Evolutionary conservation across 805 yeast species (phyloP).

Genomic region (Nakazawaea ernobii): DNA sequence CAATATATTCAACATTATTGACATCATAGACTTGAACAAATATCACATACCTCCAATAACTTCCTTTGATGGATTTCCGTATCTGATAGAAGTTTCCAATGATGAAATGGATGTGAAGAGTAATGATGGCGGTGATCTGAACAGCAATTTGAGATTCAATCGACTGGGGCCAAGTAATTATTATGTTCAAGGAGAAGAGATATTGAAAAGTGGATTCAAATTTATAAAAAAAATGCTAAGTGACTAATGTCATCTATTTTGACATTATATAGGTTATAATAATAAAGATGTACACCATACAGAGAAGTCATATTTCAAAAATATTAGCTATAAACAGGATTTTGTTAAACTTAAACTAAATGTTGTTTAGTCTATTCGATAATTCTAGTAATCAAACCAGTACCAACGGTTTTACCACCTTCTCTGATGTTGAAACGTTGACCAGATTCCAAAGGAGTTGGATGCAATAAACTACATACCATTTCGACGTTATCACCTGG

Average conservation of each 20-base stretch:
- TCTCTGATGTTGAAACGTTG: conserved; percentile 99
- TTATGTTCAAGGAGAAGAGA: conserved; percentile 19
- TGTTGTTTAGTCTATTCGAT: conserved; percentile 41
- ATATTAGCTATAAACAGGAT: conserved; percentile 6
- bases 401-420: conserved; percentile 99
- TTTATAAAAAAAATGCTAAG: conserved; percentile 31
- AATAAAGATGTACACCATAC: not conserved
- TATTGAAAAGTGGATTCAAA: conserved; percentile 27
- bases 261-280: too few relatives aligned
- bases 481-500: conserved; percentile 99
- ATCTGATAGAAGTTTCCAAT: conserved; percentile 28
- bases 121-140: not conserved
- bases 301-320: not conserved
- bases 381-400: conserved; percentile 94
- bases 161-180: conserved; percentile 16
- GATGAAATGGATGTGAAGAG: not conserved
- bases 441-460: conserved; percentile 92
- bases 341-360: not conserved
- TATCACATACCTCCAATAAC: conserved; percentile 73
- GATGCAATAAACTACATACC: conserved; percentile 83
- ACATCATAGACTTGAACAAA: conserved; percentile 48
- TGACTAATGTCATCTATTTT: not conserved
- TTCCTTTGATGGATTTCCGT: conserved; percentile 67
- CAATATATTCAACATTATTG: conserved; percentile 40
- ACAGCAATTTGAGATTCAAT: conserved; percentile 10